These are phyloP conservation scores for Cercospora sp. DNA, from an alignment of 2,329 filamentous ascomycete genomes.

Conservation along the genomic window DNA sequence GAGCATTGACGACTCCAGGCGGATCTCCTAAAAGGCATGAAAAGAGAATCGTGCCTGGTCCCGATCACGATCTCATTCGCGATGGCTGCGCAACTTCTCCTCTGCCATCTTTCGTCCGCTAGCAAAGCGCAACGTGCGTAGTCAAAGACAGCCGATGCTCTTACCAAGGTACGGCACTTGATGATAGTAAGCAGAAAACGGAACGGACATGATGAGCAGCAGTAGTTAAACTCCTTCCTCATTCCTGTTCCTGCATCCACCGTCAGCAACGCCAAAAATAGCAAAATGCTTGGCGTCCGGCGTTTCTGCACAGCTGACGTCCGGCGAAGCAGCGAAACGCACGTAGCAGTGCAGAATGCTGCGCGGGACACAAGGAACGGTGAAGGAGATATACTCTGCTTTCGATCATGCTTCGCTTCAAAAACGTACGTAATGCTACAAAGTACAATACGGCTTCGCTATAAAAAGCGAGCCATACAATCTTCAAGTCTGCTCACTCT, in stretches of 20 bases:
- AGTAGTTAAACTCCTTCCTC: not conserved
- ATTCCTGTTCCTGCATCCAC: not conserved
- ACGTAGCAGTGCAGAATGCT: not conserved
- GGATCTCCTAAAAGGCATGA: not conserved
- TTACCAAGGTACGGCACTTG: not conserved
- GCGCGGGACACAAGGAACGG: not conserved
- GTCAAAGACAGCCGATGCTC: not conserved
- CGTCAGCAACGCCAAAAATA: not conserved
- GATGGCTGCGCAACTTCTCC: not conserved
- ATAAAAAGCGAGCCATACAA: slow-evolving; percentile 1
- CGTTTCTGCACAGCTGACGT: too few species aligned
- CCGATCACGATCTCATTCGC: not conserved
- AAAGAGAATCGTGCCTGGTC: not conserved
- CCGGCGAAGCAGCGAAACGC: not conserved
- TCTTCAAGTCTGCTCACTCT: not conserved
- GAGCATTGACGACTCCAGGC: not conserved
- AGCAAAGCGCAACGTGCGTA: not conserved
- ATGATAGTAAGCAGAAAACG: not conserved
- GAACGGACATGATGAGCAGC: not conserved
- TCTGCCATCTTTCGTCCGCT: not conserved
- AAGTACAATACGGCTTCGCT: slow-evolving; percentile 1
- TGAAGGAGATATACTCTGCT: not conserved
- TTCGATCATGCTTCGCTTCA: slow-evolving; percentile 1
- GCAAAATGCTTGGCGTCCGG: not conserved
- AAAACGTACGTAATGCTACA: slow-evolving; percentile 12